Evolutionary conservation across 2,329 filamentous ascomycete species (phyloP).

Genomic region (Incumbomyces delicatus): DNA sequence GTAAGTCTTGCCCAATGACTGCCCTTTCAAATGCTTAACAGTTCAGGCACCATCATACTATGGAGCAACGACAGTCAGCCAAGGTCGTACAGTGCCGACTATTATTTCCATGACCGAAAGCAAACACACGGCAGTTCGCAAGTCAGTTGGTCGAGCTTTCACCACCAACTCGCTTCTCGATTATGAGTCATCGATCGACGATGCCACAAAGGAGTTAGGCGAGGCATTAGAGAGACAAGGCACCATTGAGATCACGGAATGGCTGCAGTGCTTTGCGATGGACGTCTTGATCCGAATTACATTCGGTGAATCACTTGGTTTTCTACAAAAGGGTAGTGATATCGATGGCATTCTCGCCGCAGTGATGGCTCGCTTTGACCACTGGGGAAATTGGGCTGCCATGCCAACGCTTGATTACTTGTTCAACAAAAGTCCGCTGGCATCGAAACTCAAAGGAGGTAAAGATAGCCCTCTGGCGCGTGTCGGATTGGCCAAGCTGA

Average conservation of each 20-base stretch:
- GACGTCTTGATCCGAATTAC: constrained; percentile 34
- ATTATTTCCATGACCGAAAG: constrained; percentile 9
- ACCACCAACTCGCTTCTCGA: constrained; percentile 8
- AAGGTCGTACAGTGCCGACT: constrained; percentile 5
- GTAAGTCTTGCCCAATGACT: neutral
- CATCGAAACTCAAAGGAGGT: constrained; percentile 45
- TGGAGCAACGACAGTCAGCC: neutral
- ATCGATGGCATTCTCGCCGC: constrained; percentile 28
- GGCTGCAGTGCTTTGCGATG: constrained; percentile 52
- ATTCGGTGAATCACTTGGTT: constrained; percentile 33
- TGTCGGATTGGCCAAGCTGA: constrained; percentile 60
- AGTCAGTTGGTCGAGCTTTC: constrained; percentile 9
- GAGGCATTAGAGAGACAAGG: too few relatives aligned
- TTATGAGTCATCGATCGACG: constrained; percentile 9
- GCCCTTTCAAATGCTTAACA: neutral
- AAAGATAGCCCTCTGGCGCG: constrained; percentile 54
- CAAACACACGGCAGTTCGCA: constrained; percentile 4
- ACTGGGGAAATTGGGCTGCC: constrained; percentile 8
- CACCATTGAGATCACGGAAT: constrained; percentile 24
- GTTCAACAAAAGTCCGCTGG: constrained; percentile 63
- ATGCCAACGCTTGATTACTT: constrained; percentile 27
- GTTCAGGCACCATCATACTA: constrained; percentile 6
- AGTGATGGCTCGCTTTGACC: constrained; percentile 7
- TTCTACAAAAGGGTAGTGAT: constrained; percentile 32
- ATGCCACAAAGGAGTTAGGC: too few relatives aligned